Base-by-base conservation (phyloP, 2,329 filamentous ascomycete species). In the Didymella arachidicola region DNA sequence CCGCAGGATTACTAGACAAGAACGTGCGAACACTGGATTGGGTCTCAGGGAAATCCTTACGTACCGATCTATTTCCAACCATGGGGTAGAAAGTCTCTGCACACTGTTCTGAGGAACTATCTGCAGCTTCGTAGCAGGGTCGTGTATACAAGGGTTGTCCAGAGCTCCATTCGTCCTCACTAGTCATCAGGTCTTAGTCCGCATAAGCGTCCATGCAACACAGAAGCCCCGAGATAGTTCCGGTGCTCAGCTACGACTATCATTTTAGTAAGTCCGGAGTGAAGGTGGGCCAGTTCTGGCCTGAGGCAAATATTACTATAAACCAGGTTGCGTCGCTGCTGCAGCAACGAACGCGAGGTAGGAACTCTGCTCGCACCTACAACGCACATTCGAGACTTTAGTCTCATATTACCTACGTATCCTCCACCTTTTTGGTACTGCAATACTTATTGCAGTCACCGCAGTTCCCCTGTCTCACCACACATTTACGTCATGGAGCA, bases 141-240 rank as follows among this genome's bases (percentile, higher is more conserved):
- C 30, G 22, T 53, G 19, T 30, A 16, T 18, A 45, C 29, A 44
- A 22, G 41, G 49, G 11, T 53, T 22, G 32, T 10, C 22, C 4
- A 16, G n/a, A 14, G 18, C 14, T 27, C 43, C 22, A 22, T 22
- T 22, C 22, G 22, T 22, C 22, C 22, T 30, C 34, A 26, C 34
- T 36, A 22, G 43, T 39, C 16, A 19, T 39, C 19, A 25, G 16
- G 25, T 30, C 7, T 36, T 54, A 36, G 45, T 34, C 19, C 54
- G 56, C 56, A 59, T 59, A 42, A 54, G 56, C 54, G 54, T 53
- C 10, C 30, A 49, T 54, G 56, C 56, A 46, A 12, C 8, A 34
- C 16, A 39, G 30, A 29, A 30, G 22, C 34, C 29, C 51, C 51
- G 56, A 7, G 32, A 12, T 50, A 39, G 34, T 18, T 19, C 56